Evolutionary conservation across 2,329 filamentous ascomycete species (phyloP).

Genomic region (Nemania serpens): DNA sequence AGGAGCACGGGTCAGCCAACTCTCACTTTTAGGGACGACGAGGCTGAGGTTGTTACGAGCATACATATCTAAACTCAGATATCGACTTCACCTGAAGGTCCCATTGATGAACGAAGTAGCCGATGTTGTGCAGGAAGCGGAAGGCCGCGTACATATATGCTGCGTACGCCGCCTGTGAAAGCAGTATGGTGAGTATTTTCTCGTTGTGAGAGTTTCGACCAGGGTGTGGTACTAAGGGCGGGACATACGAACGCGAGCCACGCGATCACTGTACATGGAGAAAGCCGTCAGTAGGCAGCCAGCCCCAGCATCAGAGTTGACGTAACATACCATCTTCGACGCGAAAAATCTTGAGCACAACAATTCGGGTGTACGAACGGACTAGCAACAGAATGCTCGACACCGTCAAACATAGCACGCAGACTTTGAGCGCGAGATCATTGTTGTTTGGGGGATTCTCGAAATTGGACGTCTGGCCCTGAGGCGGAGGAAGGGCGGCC

Average conservation of each 20-base stretch:
- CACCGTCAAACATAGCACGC: background rate
- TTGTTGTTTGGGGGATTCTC: background rate
- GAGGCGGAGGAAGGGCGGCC: background rate
- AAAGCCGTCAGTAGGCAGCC: no score
- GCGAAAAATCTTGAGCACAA: background rate
- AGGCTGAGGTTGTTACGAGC: no score
- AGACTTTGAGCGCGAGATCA: background rate
- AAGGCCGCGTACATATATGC: background rate
- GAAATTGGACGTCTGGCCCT: background rate
- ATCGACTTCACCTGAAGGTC: background rate
- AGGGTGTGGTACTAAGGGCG: background rate
- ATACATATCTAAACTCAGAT: background rate
- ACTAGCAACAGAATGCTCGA: background rate
- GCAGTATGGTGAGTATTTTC: no score
- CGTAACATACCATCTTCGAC: background rate
- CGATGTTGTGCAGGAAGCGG: background rate
- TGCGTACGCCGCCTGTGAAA: background rate
- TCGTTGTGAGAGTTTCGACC: background rate
- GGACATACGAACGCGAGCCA: background rate
- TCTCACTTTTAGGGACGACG: no score
- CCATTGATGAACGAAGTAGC: conserved; percentile 1
- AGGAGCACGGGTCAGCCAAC: no score
- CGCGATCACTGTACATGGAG: background rate
- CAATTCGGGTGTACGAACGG: background rate
- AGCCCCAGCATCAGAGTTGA: no score